Evolutionary conservation across 2,329 filamentous ascomycete genomes (phyloP).

Genomic region (Thelonectria rubi): DNA sequence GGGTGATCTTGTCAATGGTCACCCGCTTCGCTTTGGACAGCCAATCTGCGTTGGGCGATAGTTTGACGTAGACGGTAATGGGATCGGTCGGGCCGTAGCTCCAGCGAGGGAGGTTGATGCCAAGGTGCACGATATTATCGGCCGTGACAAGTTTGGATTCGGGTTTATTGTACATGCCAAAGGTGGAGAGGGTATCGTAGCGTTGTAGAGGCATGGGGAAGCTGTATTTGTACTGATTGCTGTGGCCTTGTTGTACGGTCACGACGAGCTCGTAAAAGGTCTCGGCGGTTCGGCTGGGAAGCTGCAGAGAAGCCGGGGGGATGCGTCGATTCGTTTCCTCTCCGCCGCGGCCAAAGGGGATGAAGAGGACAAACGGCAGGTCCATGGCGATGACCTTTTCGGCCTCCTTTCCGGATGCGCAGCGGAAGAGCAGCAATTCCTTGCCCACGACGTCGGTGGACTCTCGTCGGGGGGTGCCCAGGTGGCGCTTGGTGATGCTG

Average conservation of each 20-base stretch:
- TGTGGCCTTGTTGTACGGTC: slow-evolving; percentile 89
- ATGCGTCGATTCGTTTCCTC: slow-evolving; percentile 90
- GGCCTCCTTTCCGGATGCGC: slow-evolving; percentile 81
- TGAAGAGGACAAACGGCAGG: slow-evolving; percentile 95
- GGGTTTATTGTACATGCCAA: slow-evolving; percentile 98
- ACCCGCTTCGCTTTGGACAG: slow-evolving; percentile 89
- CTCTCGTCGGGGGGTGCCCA: slow-evolving; percentile 90
- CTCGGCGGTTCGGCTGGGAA: slow-evolving; percentile 93
- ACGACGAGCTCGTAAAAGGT: slow-evolving; percentile 98
- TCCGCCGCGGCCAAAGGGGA: slow-evolving; percentile 90
- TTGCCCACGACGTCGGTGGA: slow-evolving; percentile 93
- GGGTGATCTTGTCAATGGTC: slow-evolving; percentile 91
- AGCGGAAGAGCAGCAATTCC: slow-evolving; percentile 91
- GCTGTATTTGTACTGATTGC: slow-evolving; percentile 86
- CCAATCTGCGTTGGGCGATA: slow-evolving; percentile 93
- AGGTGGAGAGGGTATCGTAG: slow-evolving; percentile 97
- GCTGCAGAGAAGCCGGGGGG: slow-evolving; percentile 88
- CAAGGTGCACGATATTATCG: slow-evolving; percentile 90
- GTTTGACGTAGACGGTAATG: slow-evolving; percentile 93
- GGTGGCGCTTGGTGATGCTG: slow-evolving; percentile 89
- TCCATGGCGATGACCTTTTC: slow-evolving; percentile 96
- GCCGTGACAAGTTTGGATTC: slow-evolving; percentile 86
- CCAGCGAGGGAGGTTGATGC: slow-evolving; percentile 92
- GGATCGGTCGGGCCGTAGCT: slow-evolving; percentile 96
- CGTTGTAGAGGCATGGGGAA: slow-evolving; percentile 91